Base-by-base conservation (phyloP, 352 stramenopile species). In the Phytophthora europaea region DNA sequence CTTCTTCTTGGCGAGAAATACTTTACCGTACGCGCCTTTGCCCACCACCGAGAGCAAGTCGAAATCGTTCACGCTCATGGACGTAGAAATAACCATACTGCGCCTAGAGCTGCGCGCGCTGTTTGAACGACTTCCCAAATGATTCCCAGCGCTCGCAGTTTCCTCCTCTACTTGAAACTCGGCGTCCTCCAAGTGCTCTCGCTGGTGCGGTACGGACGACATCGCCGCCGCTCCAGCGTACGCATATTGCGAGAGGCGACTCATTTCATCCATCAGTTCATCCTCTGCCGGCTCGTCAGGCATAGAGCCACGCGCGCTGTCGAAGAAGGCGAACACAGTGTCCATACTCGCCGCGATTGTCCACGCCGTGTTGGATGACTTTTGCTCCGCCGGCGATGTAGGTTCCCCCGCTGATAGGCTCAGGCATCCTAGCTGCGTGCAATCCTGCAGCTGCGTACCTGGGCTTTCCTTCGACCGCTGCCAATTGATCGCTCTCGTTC, bases 1-100 rank as follows among this genome's bases (percentile, higher is more conserved):
- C 38, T 95, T 94, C 61, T 95, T 95, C 61, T 92, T 93, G 5
- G 85, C 90, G 2, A 97, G 56, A 60, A 96, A 93, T 20, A 97
- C 91, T 45, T 97, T 97, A 34, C 88, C 88, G 63, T 94, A 96
- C 54, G 87, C 91, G 38, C 91, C 91, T 75, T 97, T 96, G 47
- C 91, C 91, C 20, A 97, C 83, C 22, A 97, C 89, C 45, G 80
- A 89, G 3, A 96, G 72, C 72, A 96, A 61, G 56, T 97, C 89
- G 72, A 97, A 97, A 79, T 97, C 90, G 59, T 90, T 94, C 28
- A 96, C 90, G 64, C 79, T 90, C 84, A 95, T 93, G 62, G 75
- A 81, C 8, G 75, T 81, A 7, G 89, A 94, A 61, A 96, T 94
- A 51, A 96, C 85, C 86, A 94, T 96, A 67, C 84, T 92, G 15